A percentile compares a stretch with the other conserved stretches of the same genome.
Conservation (phyloP, 2,329 filamentous ascomycete genomes). For the Penicillium sp. region DNA sequence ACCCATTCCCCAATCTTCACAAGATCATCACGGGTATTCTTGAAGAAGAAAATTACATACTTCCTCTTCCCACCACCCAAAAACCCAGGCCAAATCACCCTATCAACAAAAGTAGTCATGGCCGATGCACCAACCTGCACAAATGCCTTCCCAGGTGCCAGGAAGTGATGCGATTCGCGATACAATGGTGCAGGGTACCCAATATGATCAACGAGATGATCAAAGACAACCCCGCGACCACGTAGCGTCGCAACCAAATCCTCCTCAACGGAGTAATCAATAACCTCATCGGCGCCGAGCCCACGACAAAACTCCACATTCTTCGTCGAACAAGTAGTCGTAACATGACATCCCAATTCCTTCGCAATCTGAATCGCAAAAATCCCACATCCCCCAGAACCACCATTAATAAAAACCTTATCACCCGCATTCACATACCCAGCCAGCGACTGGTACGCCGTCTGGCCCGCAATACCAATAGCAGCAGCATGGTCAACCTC, state of each 20-base stretch:
- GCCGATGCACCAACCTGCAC: slow-evolving; percentile 51
- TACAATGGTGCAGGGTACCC: slow-evolving; percentile 51
- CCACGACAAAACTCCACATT: slow-evolving; percentile 57
- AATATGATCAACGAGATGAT: slow-evolving; percentile 59
- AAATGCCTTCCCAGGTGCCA: slow-evolving; percentile 51
- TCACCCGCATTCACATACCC: slow-evolving; percentile 49
- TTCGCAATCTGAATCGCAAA: slow-evolving; percentile 64
- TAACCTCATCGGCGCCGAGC: slow-evolving; percentile 61
- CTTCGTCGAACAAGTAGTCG: slow-evolving; percentile 54
- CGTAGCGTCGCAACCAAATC: slow-evolving; percentile 50
- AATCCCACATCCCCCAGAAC: slow-evolving; percentile 59
- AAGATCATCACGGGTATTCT: slow-evolving; percentile 48
- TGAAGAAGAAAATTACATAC: slow-evolving; percentile 33
- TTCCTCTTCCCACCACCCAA: slow-evolving; percentile 51
- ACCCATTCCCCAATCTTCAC: slow-evolving; percentile 55
- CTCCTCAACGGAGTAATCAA: slow-evolving; percentile 54
- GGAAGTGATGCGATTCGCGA: slow-evolving; percentile 51
- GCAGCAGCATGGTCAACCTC: slow-evolving; percentile 40
- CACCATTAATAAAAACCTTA: slow-evolving; percentile 62
- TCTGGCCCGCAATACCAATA: slow-evolving; percentile 45
- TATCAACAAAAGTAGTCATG: slow-evolving; percentile 32
- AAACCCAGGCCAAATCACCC: slow-evolving; percentile 46
- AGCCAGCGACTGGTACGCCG: slow-evolving; percentile 48
- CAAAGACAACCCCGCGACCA: slow-evolving; percentile 49
- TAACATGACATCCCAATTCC: slow-evolving; percentile 57